Conservation (phyloP, 225 moss, liverwort and hornwort species). For the Anthoceros angustus region DNA sequence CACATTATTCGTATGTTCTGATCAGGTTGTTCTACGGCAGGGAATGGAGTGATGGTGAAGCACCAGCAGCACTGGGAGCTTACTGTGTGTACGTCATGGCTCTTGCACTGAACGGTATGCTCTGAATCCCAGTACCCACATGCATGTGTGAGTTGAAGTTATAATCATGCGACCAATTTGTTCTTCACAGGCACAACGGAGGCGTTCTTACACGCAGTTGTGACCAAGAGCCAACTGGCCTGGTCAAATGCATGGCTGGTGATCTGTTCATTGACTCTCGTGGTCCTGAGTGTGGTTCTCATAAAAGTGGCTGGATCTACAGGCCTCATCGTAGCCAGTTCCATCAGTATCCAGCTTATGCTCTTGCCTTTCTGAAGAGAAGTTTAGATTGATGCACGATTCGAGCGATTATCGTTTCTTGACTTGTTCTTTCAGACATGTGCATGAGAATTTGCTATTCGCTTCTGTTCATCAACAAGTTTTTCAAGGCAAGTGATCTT, state of each 20-base stretch:
- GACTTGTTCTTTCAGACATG: neutral
- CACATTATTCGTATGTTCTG: conserved; percentile 74
- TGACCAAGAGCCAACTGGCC: conserved; percentile 59
- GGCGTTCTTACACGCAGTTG: conserved; percentile 82
- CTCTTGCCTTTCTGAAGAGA: neutral
- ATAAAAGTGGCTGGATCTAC: conserved; percentile 56
- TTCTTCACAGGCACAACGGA: conserved; percentile 53
- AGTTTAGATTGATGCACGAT: neutral
- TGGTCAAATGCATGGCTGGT: conserved; percentile 75
- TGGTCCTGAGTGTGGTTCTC: conserved; percentile 62
- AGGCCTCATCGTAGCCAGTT: conserved; percentile 80
- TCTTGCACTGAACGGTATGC: conserved; percentile 69
- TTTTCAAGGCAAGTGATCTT: neutral
- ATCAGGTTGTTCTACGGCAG: conserved; percentile 56
- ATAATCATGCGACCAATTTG: neutral
- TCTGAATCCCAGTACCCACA: neutral
- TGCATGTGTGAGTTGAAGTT: neutral
- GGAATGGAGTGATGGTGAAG: conserved; percentile 89
- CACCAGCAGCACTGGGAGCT: conserved; percentile 67
- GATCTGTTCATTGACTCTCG: conserved; percentile 54
- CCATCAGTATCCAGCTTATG: conserved; percentile 56
- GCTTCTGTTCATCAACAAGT: neutral
- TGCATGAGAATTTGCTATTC: neutral
- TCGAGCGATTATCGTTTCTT: neutral
- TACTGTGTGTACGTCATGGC: conserved; percentile 79